These are phyloP conservation scores for Pisolithus sp. DNA, from an alignment of 768 basidiomycete species.

Conservation along the genomic window DNA sequence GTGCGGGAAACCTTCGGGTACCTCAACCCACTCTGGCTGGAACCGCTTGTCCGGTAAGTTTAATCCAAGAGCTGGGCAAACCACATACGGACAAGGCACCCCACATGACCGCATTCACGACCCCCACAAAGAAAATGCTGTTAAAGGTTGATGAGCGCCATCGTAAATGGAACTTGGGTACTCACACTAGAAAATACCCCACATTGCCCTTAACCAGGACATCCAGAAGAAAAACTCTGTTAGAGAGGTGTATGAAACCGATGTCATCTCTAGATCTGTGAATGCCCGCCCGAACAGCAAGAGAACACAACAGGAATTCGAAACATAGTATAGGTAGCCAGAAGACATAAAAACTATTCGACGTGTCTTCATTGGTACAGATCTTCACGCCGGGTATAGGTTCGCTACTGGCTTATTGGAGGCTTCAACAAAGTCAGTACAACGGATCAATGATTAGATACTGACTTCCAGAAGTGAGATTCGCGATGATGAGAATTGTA, in stretches of 20 bases:
- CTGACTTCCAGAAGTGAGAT: background rate
- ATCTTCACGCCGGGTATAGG: background rate
- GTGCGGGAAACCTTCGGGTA: constrained; percentile 1
- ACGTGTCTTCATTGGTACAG: background rate
- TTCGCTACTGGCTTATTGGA: background rate
- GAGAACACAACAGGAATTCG: background rate
- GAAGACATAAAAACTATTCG: background rate
- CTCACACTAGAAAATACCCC: background rate
- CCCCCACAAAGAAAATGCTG: background rate
- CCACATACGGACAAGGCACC: background rate
- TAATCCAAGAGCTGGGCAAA: background rate
- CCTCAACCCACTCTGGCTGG: constrained; percentile 1
- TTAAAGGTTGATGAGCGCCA: background rate
- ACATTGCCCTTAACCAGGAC: background rate
- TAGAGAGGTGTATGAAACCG: background rate
- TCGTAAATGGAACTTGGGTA: background rate
- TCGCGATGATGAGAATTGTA: background rate
- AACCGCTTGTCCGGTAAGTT: background rate
- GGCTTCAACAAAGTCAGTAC: background rate
- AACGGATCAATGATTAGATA: background rate
- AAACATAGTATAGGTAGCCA: background rate
- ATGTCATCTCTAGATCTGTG: background rate
- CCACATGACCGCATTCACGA: background rate
- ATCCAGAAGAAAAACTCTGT: background rate
- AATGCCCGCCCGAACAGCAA: background rate